A percentile compares a stretch with the other conserved stretches of the same genome.
phyloP scores from a whole-genome alignment of 2,329 filamentous ascomycete species.

The Dothidotthia symphoricarpi region DNA sequence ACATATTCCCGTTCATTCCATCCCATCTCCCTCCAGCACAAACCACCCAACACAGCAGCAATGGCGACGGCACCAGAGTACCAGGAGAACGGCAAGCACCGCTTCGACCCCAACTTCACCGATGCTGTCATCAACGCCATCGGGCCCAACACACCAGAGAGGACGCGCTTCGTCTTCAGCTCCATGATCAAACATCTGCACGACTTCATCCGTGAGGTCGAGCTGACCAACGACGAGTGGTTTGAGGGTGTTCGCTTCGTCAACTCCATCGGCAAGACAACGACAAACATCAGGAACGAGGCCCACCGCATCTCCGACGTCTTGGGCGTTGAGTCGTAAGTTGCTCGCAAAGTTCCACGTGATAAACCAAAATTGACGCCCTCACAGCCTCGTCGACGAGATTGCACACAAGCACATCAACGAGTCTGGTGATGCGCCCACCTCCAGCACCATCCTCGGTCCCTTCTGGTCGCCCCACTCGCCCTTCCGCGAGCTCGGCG shows the following conservation, averaged over 20 bases:
- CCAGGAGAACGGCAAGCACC: conserved; percentile 28
- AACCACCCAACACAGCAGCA: conserved; percentile 13
- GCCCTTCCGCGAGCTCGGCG: conserved; percentile 67
- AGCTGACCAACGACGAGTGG: conserved; percentile 76
- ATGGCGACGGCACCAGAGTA: conserved; percentile 20
- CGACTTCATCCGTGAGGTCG: conserved; percentile 74
- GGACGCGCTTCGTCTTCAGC: conserved; percentile 63
- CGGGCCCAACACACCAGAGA: conserved; percentile 65
- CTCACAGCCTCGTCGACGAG: conserved; percentile 60
- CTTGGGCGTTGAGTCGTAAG: conserved; percentile 69
- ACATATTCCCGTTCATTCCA: too few species aligned
- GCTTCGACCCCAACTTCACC: conserved; percentile 77
- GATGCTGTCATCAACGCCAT: conserved; percentile 70
- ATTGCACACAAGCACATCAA: conserved; percentile 64
- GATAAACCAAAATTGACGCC: not conserved
- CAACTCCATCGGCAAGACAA: conserved; percentile 71
- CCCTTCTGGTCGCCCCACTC: conserved; percentile 77
- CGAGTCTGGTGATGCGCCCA: conserved; percentile 61
- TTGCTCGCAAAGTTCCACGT: too few species aligned
- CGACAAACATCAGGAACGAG: conserved; percentile 68
- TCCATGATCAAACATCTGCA: conserved; percentile 70
- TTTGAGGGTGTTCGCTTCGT: conserved; percentile 71
- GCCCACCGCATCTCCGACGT: conserved; percentile 71
- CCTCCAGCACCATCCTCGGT: conserved; percentile 73
- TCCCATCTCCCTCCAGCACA: not conserved